Evolutionary conservation across 306 rosid genomes (phyloP).

Genomic region (Lathyrus sativus): DNA sequence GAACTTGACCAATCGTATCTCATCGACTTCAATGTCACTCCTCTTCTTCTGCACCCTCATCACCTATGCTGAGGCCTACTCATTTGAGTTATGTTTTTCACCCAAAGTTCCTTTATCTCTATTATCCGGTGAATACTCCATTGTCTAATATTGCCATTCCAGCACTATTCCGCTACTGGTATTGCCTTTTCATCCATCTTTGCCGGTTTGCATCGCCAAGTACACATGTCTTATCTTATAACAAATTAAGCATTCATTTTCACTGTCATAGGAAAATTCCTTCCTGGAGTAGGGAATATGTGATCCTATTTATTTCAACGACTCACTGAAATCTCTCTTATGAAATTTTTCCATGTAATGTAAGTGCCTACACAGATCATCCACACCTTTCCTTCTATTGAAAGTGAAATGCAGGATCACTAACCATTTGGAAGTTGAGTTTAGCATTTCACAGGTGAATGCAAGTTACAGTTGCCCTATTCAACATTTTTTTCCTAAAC

Average conservation of each 20-base stretch:
- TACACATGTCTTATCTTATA: background rate
- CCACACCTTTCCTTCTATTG: background rate
- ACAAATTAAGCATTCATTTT: background rate
- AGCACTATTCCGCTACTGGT: background rate
- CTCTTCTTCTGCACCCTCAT: background rate
- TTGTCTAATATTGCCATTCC: background rate
- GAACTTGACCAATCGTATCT: background rate
- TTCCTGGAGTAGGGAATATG: background rate
- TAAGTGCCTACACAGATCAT: background rate
- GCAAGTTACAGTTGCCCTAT: background rate
- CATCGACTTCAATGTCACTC: background rate
- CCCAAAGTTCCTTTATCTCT: background rate
- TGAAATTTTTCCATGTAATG: background rate
- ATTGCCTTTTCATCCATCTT: background rate
- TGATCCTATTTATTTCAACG: background rate
- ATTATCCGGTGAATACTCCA: background rate
- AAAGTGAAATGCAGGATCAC: slow-evolving; percentile 1
- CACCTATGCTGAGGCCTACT: background rate
- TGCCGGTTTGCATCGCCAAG: background rate
- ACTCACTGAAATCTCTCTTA: background rate
- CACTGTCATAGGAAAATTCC: background rate
- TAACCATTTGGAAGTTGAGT: background rate
- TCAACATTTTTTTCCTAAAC: slow-evolving; percentile 7
- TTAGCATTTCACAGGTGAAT: background rate
- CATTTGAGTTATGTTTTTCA: background rate